Evolutionary conservation across 2,329 filamentous ascomycete genomes (phyloP).

Genomic region (Corniculantispora saksenae): DNA sequence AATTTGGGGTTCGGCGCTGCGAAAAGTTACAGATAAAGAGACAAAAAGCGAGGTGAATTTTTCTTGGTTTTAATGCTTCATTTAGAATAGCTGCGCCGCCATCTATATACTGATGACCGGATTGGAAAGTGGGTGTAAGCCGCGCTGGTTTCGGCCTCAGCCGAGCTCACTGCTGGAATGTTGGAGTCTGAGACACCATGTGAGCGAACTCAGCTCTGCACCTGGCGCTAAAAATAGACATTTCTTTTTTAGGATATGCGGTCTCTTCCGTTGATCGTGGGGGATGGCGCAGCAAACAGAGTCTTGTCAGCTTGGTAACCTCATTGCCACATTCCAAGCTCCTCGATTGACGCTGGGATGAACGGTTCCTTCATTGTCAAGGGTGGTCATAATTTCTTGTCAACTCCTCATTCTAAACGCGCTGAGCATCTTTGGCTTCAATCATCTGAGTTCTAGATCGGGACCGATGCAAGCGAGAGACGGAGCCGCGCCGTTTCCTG

Average conservation of each 20-base stretch:
- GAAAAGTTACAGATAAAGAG: neutral
- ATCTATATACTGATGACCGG: neutral
- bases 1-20: too few relatives aligned
- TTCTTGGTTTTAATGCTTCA: neutral
- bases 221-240: conserved; percentile 9
- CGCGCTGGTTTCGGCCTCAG: neutral
- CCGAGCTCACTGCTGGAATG: neutral
- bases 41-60: neutral
- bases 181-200: conserved; percentile 2
- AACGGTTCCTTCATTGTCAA: too few relatives aligned
- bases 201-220: neutral
- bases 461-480: too few relatives aligned
- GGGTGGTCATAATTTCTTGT: too few relatives aligned
- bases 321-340: neutral
- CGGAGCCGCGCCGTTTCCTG: too few relatives aligned
- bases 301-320: neutral
- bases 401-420: too few relatives aligned
- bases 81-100: too few relatives aligned
- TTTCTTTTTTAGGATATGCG: neutral
- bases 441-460: too few relatives aligned
- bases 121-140: neutral
- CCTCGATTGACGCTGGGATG: too few relatives aligned
- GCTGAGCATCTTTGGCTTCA: too few relatives aligned
- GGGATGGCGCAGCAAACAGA: neutral
- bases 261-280: neutral